Evolutionary conservation across 805 yeast species (phyloP), one percentile per base, ranked within the genome.

Genomic region (Cyberlindnera euphorbiiphila): DNA sequence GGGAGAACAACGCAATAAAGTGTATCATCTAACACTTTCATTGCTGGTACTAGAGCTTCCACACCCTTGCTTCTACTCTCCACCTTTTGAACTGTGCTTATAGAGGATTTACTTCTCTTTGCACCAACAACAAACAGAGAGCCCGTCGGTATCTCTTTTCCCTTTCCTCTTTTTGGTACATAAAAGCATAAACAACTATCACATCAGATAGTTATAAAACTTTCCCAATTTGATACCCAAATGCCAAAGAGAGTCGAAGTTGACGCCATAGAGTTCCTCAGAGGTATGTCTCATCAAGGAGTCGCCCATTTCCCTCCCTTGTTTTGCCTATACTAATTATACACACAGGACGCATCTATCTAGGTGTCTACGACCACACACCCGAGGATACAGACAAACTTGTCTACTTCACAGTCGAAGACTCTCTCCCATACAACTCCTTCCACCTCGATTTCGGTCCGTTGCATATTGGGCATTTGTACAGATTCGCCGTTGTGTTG

Each of bases 401-500:
- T 29, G 95, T 85, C 2, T 84, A 81, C 61, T 89, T 93, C 65
- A 87, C 98, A 0, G 85, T 93, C 4, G 98, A 93, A 53, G 95
- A 89, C 47, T 78, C 91, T 1, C 72, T 93, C 32, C 94, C 93
- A 5, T 93, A 93, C 61, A 93, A 93, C 56, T 72, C 94, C n/a
- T 93, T 93, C 66, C 96, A 91, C 60, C 71, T 89, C 47, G 98
- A 93, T 61, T 93, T 93, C 62, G 98, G 98, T 32, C 98, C 98
- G 0, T 68, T 93, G 49, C 95, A 91, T 59, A 78, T 91, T 35
- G 97, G 97, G 1, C 95, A 84, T 59, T 65, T 93, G 34, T 93
- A 93, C 64, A 72, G 98, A 35, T 93, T 93, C 66, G 98, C 98
- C 0, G 97, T 93, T 13, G 81, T 85, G 14, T 72, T 93, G 42